Conservation (phyloP, 2,329 filamentous ascomycete species). For the Chalaropsis ovoidea region DNA sequence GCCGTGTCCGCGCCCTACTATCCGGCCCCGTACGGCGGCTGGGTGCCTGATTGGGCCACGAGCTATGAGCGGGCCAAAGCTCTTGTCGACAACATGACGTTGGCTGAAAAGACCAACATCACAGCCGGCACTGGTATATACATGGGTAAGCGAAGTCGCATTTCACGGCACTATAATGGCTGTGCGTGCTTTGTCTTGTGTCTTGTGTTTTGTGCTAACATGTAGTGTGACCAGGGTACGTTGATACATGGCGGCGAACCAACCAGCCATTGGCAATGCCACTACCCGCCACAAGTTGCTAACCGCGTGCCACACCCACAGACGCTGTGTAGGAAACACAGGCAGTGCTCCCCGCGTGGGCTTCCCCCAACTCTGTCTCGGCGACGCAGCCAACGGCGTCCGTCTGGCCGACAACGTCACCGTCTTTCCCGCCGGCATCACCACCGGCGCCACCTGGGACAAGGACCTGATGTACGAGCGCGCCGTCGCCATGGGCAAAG, state of each 20-base stretch:
- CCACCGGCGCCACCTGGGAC: constrained; percentile 62
- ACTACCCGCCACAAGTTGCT: not conserved
- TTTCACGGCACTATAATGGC: too few species aligned
- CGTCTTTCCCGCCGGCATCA: constrained; percentile 71
- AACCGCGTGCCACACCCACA: constrained; percentile 27
- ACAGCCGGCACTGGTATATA: constrained; percentile 60
- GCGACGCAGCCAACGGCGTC: constrained; percentile 62
- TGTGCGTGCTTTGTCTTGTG: not conserved
- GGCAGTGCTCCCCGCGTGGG: constrained; percentile 60
- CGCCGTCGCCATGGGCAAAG: constrained; percentile 57
- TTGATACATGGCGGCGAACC: not conserved
- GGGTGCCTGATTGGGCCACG: constrained; percentile 55
- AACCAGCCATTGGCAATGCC: not conserved
- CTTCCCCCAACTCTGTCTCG: constrained; percentile 60
- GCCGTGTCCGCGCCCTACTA: constrained; percentile 52
- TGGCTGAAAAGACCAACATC: constrained; percentile 72
- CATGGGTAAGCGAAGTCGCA: constrained; percentile 48
- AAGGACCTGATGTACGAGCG: constrained; percentile 60
- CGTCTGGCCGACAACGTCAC: constrained; percentile 65
- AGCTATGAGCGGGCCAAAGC: constrained; percentile 60
- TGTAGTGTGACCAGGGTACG: constrained; percentile 7
- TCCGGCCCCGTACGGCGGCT: constrained; percentile 62
- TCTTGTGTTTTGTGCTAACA: constrained; percentile 4
- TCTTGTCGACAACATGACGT: constrained; percentile 63
- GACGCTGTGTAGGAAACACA: constrained; percentile 65